Evolutionary conservation across 2,329 filamentous ascomycete genomes (phyloP).

Genomic region (Pestalotiopsis sp.): DNA sequence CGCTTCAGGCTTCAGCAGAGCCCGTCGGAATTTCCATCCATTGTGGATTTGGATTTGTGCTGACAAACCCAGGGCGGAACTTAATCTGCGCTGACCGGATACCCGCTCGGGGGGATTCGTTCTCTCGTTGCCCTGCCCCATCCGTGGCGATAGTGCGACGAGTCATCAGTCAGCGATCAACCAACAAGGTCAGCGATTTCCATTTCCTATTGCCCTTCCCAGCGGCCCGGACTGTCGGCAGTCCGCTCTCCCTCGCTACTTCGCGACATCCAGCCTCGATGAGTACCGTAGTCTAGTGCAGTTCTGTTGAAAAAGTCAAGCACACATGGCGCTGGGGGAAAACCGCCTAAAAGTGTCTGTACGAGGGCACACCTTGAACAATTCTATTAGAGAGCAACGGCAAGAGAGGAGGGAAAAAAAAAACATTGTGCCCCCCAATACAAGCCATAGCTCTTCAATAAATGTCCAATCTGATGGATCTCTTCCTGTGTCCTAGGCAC

Average conservation of each 20-base stretch:
- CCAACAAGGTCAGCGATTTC: not conserved
- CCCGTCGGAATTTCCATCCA: not conserved
- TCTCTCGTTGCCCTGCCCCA: not conserved
- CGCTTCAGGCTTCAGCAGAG: not conserved
- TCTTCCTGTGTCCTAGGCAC: no score
- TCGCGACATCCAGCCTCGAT: not conserved
- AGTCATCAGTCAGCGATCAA: not conserved
- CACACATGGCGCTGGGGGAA: not conserved
- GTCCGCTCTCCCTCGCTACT: not conserved
- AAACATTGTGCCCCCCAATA: no score
- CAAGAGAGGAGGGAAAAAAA: no score
- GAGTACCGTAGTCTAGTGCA: not conserved
- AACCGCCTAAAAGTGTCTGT: not conserved
- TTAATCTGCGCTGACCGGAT: not conserved
- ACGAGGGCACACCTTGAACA: not conserved
- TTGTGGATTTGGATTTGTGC: not conserved
- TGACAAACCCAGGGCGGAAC: not conserved
- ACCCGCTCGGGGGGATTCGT: not conserved
- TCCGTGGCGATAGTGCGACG: not conserved
- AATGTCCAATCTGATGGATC: no score
- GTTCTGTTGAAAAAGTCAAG: not conserved
- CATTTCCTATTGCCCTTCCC: not conserved
- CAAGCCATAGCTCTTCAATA: no score
- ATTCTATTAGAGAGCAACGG: no score
- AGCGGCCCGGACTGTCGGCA: constrained; percentile 7